Evolutionary conservation across 768 basidiomycete species (phyloP).

Genomic region (Suillus occidentalis): DNA sequence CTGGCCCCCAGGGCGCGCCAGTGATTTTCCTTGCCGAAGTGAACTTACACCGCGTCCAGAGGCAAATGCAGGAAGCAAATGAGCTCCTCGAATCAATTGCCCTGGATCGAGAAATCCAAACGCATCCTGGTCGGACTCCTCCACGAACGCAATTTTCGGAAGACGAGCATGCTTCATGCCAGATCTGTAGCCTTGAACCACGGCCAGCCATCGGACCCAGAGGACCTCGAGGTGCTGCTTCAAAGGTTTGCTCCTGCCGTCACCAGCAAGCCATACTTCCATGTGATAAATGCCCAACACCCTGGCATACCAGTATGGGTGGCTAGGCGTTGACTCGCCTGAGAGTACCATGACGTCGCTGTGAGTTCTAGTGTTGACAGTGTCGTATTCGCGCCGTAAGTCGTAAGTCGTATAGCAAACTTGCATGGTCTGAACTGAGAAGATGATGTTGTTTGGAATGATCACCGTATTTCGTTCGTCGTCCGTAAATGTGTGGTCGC

Average conservation of each 20-base stretch:
- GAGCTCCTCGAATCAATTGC: slow-evolving; percentile 37
- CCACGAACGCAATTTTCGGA: slow-evolving; percentile 40
- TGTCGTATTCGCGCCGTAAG: slow-evolving; percentile 22
- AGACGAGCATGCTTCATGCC: slow-evolving; percentile 33
- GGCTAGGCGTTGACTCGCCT: slow-evolving; percentile 17
- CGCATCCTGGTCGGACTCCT: slow-evolving; percentile 21
- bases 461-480: slow-evolving; percentile 22
- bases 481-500: slow-evolving; percentile 20
- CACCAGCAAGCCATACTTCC: slow-evolving; percentile 4
- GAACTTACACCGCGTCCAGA: slow-evolving; percentile 16
- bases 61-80: slow-evolving; percentile 44
- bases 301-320: slow-evolving; percentile 41
- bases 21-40: slow-evolving; percentile 6
- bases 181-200: slow-evolving; percentile 18
- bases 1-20: slow-evolving; percentile 1
- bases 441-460: slow-evolving; percentile 32
- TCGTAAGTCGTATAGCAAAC: slow-evolving; percentile 35
- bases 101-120: slow-evolving; percentile 50
- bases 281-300: slow-evolving; percentile 34
- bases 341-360: slow-evolving; percentile 36
- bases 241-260: not conserved
- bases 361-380: slow-evolving; percentile 30
- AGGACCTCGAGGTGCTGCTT: slow-evolving; percentile 30
- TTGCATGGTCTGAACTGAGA: slow-evolving; percentile 30
- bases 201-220: slow-evolving; percentile 41